Evolutionary conservation across 1,284 basidiomycete genomes (phyloP), one percentile per base, ranked within the genome.

Genomic region (Moniliella sp.): DNA sequence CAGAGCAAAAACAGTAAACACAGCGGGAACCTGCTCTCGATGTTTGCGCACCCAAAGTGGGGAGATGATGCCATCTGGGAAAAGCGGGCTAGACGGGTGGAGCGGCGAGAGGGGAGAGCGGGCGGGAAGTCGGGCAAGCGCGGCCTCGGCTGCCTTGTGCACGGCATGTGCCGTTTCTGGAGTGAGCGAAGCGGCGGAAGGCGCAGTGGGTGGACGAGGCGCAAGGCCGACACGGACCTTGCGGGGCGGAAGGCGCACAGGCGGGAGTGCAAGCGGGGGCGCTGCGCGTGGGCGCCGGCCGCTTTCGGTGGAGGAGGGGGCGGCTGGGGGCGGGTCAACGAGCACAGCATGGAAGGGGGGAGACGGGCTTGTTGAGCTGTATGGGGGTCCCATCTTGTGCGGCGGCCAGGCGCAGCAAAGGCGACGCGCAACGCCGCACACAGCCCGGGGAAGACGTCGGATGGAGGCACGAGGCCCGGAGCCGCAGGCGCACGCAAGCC

Each of bases 31-130:
- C 18, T 88, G 71, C 5, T 81, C 74, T 0, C 80, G 78, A 52
- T 94, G 86, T 62, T 93, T 97, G 28, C 84, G 70, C 11, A 93
- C 74, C 88, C 88, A 97, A 48, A 94, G 81, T 0, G 86, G 88
- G 1, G 86, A 82, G 36, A 97, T 80, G 30, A 97, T 65, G 0
- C 88, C 88, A 57, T 97, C 88, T 0, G 88, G 88, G 57, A 81
- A 72, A 10, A 91, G 66, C 0, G 88, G 86, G 0, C 82, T 86
- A 1, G 75, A 70, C 0, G 78, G 75, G 0, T 79, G 80, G 15
- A 91, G 64, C 0, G 88, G 88, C 0, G 81, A 91, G 5, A 94
- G 67, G 0, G 83, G 83, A 0, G 84, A 93, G 59, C 83, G 80
- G 31, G 41, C 40, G 31, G 32, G 55, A 31, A 43, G 47, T 28